Evolutionary conservation across 2,329 filamentous ascomycete species (phyloP), one percentile per base, ranked within the genome.

Genomic region (Didymella sp.): DNA sequence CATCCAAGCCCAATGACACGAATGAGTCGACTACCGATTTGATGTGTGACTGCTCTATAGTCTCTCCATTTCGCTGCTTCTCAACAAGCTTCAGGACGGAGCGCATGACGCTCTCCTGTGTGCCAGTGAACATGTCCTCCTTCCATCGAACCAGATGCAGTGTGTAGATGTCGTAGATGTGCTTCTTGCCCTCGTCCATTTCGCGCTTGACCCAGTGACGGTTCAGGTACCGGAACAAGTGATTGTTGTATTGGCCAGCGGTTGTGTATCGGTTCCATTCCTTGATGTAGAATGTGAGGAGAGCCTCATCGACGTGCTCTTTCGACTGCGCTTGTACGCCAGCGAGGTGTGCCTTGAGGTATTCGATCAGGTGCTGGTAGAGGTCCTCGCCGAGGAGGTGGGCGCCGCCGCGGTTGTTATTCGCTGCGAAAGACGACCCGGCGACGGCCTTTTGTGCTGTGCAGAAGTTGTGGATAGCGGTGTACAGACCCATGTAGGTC

Each of bases 161-260:
- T 0, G 95, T 99, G 78, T 99, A 99, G 44, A 99, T 95, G 76
- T 99, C 95, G 76, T 96, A 98, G 7, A 98, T 91, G 70, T 94
- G 91, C 81, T 98, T 97, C 80, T 99, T 98, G 30, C 95, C 95
- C 77, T 99, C 95, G 62, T 99, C 95, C 79, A 99, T 96, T 79
- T 99, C 95, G 27, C 95, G 85, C 83, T 97, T 99, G 2, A 99
- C 95, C 95, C 96, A 99, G 78, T 99, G 95, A 27, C 95, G 87
- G 73, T 99, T 99, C 24, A 99, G 86, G 73, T 99, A 99, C 51
- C 89, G 84, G 82, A 99, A 99, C 7, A 99, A 81, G 74, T 99
- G 94, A 77, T 99, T 96, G 75, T 97, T 95, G 79, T 96, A 99
- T 77, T 96, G 96, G 58, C 93, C 95, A 1, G 95, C 94, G 13